Conservation (phyloP, 2,329 filamentous ascomycete species). For the Scytalidium sp. region DNA sequence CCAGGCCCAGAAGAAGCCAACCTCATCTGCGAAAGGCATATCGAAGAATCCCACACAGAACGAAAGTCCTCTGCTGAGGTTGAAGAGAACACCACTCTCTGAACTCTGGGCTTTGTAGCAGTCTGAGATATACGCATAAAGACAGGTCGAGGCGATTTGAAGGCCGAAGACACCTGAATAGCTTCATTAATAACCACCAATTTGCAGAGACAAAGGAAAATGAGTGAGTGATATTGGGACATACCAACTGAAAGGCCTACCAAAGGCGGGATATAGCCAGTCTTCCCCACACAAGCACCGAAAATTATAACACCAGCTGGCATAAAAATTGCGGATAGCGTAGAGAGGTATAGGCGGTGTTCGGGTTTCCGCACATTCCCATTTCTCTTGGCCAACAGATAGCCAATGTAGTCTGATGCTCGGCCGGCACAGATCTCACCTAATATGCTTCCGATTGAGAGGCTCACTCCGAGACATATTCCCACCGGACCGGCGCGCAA, state of each 20-base stretch:
- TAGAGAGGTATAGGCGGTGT: constrained; percentile 22
- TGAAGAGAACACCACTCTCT: constrained; percentile 24
- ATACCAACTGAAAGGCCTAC: constrained; percentile 18
- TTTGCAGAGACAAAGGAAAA: too few species aligned
- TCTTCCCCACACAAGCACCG: constrained; percentile 19
- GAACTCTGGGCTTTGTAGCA: constrained; percentile 24
- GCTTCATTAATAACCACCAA: too few species aligned
- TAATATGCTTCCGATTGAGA: constrained; percentile 22
- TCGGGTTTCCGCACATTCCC: constrained; percentile 21
- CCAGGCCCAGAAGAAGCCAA: constrained; percentile 21
- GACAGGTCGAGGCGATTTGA: constrained; percentile 22
- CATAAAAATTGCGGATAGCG: constrained; percentile 23
- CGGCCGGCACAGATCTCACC: constrained; percentile 24
- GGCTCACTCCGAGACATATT: constrained; percentile 19
- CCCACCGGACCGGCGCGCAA: constrained; percentile 22
- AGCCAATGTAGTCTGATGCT: constrained; percentile 20
- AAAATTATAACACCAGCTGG: constrained; percentile 24
- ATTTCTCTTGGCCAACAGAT: constrained; percentile 14
- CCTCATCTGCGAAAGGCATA: constrained; percentile 16
- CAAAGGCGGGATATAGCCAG: constrained; percentile 16
- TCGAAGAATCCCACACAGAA: constrained; percentile 25
- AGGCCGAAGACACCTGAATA: constrained; percentile 18
- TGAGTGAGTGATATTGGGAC: neutral
- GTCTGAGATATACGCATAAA: constrained; percentile 25
- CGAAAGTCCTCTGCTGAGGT: constrained; percentile 18